Evolutionary conservation across 2,329 filamentous ascomycete genomes (phyloP), one percentile per base, ranked within the genome.

Genomic region (Verticillium dahliae): DNA sequence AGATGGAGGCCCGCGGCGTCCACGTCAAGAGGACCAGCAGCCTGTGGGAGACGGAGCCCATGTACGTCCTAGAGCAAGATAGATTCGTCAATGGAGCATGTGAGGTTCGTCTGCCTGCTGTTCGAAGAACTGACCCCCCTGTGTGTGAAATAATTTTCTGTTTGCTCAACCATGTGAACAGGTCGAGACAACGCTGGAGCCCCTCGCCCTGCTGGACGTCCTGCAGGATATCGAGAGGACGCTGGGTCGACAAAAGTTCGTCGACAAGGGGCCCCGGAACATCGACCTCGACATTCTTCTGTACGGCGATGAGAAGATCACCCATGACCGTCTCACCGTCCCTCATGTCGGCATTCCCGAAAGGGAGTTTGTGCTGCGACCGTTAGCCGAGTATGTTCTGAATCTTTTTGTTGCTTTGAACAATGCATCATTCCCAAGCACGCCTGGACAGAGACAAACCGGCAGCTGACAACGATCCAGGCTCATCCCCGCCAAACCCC

Each of bases 211-310:
- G 18, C 79, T 99, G 33, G 88, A 96, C 70, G 79, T 85, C 62
- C 83, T 99, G 1, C 94, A 99, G 72, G 82, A 83, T 37, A 94
- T 99, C 67, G 95, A 99, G 72, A 86, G 84, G 57, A 78, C 79
- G 0, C 84, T 97, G 71, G 93, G 93, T 0, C 85, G 95, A 61
- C 84, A 86, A 65, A 97, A 97, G 74, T 69, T 91, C 54, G 85
- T 98, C 52, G 92, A 97, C 69, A 99, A 99, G 72, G 95, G 95
- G 0, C 95, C 95, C 1, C 85, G 95, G 34, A 96, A 92, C 70
- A 97, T 99, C 64, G 95, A 99, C 70, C 80, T 99, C 14, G 95
- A 99, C 70, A 92, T 99, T 56, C 78, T 98, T 18, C 80, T 97
- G 1, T 97, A 96, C 71, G 89, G 87, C 58, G 77, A 90, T 61